Base-by-base conservation (phyloP, 2,329 filamentous ascomycete species). In the Aureobasidium sp. region DNA sequence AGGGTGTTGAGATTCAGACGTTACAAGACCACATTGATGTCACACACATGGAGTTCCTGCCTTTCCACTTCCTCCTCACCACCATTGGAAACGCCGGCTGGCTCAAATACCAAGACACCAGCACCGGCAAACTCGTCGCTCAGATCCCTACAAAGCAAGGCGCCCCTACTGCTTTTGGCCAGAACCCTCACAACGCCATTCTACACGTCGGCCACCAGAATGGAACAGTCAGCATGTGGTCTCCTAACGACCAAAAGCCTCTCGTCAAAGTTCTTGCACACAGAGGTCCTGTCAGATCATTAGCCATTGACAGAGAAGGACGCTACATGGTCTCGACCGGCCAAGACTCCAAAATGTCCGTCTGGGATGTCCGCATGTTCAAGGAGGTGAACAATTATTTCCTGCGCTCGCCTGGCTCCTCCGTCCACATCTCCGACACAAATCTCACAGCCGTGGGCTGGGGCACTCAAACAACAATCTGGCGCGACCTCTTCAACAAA, bases 291-390 rank as follows among this genome's bases (percentile, higher is more conserved):
- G 91, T 99, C 3, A 85, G 92, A 61, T 87, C 89, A 11, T 73
- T 97, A 53, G 90, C 90, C 2, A 81, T 97, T 45, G 93, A 99
- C 71, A 84, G 92, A 63, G 89, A 93, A 72, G 94, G 94, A 27
- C 85, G 89, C 62, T 99, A 97, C 77, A 97, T 97, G 93, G 91
- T 96, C 11, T 91, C 91, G 3, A 87, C 90, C 0, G 93, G 92
- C 1, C 91, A 96, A 72, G 93, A 97, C 72, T 81, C 86, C 66
- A 90, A 89, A 71, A 95, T 96, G 89, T 86, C 89, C n/a, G 86
- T 96, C 13, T 97, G 93, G 91, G 93, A 97, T 72, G 87, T 97
- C 65, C 85, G 93, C 47, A 96, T 91, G 83, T 94, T 95, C 79
- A 91, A 89, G 68, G 91, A 96, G 71, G 88, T 99, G 30, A 90